These are phyloP conservation scores for Backusella circina DNA, from an alignment of 192 early-diverging fungal species.

Conservation along the genomic window DNA sequence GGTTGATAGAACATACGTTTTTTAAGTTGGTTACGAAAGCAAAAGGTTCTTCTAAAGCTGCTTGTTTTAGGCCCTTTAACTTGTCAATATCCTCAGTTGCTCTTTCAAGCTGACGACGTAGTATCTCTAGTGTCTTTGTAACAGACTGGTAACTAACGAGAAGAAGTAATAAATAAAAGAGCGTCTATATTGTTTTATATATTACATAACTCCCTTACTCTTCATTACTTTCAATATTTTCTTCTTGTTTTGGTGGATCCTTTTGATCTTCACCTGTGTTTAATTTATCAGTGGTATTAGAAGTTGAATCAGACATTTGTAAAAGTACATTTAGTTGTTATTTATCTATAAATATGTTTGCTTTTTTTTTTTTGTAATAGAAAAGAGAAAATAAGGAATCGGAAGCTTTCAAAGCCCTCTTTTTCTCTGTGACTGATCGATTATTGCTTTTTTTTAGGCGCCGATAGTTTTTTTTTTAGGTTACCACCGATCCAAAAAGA, in stretches of 20 bases:
- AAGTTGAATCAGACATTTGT: not conserved
- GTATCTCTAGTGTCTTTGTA: slow-evolving; percentile 17
- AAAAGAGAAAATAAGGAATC: not conserved
- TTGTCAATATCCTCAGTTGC: slow-evolving; percentile 38
- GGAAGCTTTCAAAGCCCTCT: not conserved
- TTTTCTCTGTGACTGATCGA: no score
- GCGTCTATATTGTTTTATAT: not conserved
- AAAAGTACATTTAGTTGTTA: not conserved
- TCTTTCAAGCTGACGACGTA: slow-evolving; percentile 37
- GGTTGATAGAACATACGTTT: not conserved
- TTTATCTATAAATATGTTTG: not conserved
- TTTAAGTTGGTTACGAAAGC: slow-evolving; percentile 30
- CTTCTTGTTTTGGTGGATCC: not conserved
- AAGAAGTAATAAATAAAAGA: not conserved
- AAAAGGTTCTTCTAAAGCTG: slow-evolving; percentile 39
- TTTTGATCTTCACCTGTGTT: not conserved
- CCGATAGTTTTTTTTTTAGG: no score
- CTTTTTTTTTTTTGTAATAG: not conserved
- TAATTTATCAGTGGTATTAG: not conserved
- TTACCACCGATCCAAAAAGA: no score
- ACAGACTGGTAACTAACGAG: slow-evolving; percentile 29
- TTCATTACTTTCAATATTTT: slow-evolving; percentile 5
- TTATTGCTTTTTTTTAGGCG: no score
- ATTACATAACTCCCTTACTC: not conserved
- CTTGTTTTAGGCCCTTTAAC: slow-evolving; percentile 39